Conservation (phyloP, 345 rosid species). For the Eucalyptus virginea region DNA sequence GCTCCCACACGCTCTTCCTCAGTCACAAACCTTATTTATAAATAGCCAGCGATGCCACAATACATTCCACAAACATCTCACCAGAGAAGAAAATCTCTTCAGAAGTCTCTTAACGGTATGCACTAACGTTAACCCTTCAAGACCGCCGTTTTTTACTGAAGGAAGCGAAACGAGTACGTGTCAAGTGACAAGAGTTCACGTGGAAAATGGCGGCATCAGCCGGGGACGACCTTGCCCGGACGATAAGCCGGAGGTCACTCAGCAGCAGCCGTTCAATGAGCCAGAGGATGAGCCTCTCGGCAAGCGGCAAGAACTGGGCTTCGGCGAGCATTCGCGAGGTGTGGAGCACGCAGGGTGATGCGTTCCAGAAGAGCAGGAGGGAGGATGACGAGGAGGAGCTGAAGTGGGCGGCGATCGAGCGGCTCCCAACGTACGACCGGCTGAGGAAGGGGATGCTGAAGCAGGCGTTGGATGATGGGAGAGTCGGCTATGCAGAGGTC, state of each 20-base stretch:
- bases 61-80: neutral
- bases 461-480: conserved; percentile 24
- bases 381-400: conserved; percentile 45
- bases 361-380: conserved; percentile 17
- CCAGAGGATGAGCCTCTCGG: conserved; percentile 10
- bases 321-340: conserved; percentile 31
- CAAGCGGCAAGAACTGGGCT: conserved; percentile 18
- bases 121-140: neutral
- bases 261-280: conserved; percentile 15
- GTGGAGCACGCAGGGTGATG: conserved; percentile 24
- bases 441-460: conserved; percentile 21
- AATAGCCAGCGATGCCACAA: neutral
- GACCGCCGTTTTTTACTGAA: neutral
- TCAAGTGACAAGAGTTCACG: neutral
- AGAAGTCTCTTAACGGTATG: neutral
- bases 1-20: neutral
- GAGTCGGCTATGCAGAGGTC: conserved; percentile 20
- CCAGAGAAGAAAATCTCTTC: neutral
- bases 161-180: neutral
- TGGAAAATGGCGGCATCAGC: conserved; percentile 8
- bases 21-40: neutral
- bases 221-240: neutral
- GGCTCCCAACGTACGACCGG: conserved; percentile 43
- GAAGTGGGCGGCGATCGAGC: conserved; percentile 54
- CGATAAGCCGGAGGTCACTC: conserved; percentile 4